phyloP scores from a whole-genome alignment of 306 rosid species.

The Trichosanthes cucumerina region DNA sequence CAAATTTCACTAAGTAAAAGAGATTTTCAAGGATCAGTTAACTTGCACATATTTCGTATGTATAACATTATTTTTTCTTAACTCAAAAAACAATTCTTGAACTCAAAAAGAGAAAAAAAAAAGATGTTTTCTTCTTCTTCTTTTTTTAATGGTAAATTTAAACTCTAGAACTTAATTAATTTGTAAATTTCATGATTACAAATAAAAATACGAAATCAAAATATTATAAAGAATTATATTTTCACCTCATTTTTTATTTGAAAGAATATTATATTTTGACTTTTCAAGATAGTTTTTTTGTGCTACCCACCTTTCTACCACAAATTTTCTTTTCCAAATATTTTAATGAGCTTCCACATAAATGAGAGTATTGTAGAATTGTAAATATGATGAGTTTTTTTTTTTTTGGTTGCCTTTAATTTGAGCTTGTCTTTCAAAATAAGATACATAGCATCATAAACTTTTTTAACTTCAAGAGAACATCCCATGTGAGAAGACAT shows the following conservation, averaged over 20 bases:
- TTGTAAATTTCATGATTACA: not conserved
- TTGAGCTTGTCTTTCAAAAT: not conserved
- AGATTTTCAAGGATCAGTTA: no score
- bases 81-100: no score
- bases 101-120: no score
- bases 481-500: constrained; percentile 1
- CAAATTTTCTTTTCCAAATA: no score
- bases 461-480: not conserved
- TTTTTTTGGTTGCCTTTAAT: not conserved
- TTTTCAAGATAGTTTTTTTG: no score
- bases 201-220: not conserved
- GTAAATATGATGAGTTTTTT: not conserved
- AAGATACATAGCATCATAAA: not conserved
- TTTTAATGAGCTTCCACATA: not conserved
- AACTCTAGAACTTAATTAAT: not conserved
- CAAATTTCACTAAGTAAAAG: no score
- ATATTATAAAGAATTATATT: not conserved
- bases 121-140: no score
- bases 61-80: no score
- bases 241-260: not conserved
- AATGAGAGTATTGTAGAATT: not conserved
- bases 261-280: not conserved
- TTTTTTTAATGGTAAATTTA: not conserved
- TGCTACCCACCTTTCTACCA: no score
- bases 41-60: no score